phyloP scores from a whole-genome alignment of 805 yeast genomes.

The Komagataella mondaviorum region DNA sequence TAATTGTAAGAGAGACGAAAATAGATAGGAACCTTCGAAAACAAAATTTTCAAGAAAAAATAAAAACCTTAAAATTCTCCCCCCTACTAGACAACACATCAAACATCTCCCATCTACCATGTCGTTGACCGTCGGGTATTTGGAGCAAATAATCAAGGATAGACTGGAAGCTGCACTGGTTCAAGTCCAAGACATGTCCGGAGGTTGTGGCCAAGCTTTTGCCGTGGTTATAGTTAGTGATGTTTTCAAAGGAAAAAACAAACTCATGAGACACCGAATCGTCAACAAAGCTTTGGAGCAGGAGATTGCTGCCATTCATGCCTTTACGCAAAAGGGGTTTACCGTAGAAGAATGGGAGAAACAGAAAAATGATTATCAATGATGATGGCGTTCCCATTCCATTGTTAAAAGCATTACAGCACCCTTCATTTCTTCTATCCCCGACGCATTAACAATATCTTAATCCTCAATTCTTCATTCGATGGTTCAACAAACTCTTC shows the following conservation, averaged over 20 bases:
- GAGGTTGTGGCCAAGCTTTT: conserved; percentile 98
- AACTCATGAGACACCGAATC: conserved; percentile 72
- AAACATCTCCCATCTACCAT: conserved; percentile 1
- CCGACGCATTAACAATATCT: not conserved
- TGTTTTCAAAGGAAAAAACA: conserved; percentile 67
- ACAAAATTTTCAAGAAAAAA: conserved; percentile 1
- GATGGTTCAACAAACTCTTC: conserved; percentile 25
- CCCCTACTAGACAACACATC: conserved; percentile 6
- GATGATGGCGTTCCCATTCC: not conserved
- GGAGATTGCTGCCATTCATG: conserved; percentile 84
- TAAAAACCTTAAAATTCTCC: not conserved
- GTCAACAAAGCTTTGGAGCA: conserved; percentile 71
- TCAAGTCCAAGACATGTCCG: conserved; percentile 66
- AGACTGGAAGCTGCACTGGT: conserved; percentile 51
- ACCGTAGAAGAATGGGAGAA: conserved; percentile 81
- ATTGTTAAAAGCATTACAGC: not conserved
- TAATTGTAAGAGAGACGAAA: not conserved
- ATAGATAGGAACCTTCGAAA: not conserved
- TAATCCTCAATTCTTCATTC: not conserved
- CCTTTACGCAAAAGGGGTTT: conserved; percentile 86
- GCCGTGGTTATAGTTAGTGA: conserved; percentile 77
- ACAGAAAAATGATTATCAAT: conserved; percentile 12
- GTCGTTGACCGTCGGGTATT: conserved; percentile 18
- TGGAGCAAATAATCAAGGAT: conserved; percentile 36
- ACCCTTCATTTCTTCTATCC: conserved; percentile 7